Evolutionary conservation across 73 alveolate species (phyloP).

Genomic region (Blepharisma japonicum): DNA sequence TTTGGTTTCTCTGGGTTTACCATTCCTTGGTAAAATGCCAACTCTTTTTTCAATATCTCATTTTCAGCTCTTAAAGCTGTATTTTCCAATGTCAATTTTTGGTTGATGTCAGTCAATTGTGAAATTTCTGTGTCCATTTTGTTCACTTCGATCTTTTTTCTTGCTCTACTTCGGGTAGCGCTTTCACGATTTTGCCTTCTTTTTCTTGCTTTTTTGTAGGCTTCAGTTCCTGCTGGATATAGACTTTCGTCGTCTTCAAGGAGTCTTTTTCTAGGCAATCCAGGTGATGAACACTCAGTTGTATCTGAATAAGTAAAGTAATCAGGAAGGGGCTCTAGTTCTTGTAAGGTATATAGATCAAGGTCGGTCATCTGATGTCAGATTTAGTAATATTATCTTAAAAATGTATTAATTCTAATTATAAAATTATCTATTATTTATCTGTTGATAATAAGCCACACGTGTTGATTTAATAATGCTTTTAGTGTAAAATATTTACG

Average conservation of each 20-base stretch:
- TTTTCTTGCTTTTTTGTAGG: conserved; percentile 24
- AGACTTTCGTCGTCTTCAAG: conserved; percentile 16
- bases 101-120: neutral
- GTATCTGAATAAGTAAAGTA: neutral
- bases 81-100: neutral
- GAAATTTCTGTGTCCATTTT: neutral
- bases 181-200: conserved; percentile 22
- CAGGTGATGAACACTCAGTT: neutral
- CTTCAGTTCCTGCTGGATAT: conserved; percentile 28
- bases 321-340: too few species aligned
- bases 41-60: conserved; percentile 23
- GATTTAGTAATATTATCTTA: too few species aligned
- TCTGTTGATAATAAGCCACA: too few species aligned
- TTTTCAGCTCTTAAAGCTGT: conserved; percentile 17
- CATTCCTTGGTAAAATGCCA: conserved; percentile 20
- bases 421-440: too few species aligned
- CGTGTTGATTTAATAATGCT: too few species aligned
- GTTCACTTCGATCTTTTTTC: conserved; percentile 22
- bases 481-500: too few species aligned
- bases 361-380: too few species aligned
- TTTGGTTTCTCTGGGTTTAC: neutral
- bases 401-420: too few species aligned
- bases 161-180: conserved; percentile 18
- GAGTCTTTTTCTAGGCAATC: neutral
- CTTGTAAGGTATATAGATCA: too few species aligned